Base-by-base conservation (phyloP, 805 yeast species). In the Kodamaea nitidulidarum region DNA sequence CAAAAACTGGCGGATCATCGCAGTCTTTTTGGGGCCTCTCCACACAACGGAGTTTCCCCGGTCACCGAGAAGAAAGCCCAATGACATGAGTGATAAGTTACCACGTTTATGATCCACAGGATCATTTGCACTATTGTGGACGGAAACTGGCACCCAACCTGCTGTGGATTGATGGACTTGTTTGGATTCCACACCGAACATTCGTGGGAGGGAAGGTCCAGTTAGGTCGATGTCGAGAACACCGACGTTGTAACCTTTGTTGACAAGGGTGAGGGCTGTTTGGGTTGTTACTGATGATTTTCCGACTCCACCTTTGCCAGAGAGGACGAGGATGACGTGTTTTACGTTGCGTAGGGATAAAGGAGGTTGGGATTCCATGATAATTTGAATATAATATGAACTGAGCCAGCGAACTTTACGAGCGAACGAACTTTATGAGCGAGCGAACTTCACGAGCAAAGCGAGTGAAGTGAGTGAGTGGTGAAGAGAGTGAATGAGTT, bases 11-110 rank as follows among this genome's bases (percentile, higher is more conserved):
- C 90, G 76, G 26, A 93, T 85, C 98, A 93, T 93, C 10, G 97
- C 96, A 0, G 97, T 90, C 57, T 95, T 93, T 62, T 91, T 88
- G 2, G 99, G 98, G 0, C 99, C 99, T 55, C 98, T 72, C 99
- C 99, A 93, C 7, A 93, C 97, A 12, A 93, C 93, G 17, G 95
- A 80, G 52, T 84, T 86, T 18, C 95, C 95, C 45, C 98, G 63
- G 54, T 87, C 82, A 17, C 83, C 81, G 5, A 93, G 63, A 37
- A 93, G 61, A 56, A 93, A 93, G 5, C 98, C 99, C 10, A 93
- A 60, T 3, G 95, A 86, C 84, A 91, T 88, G 32, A 90, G 73
- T 18, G 77, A 72, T 9, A 91, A 61, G 36, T 38, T 53, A 3
- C 54, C 76, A 54, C 42, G 72, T 61, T 18, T 61, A 40, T 41